A percentile compares a stretch with the other conserved stretches of the same genome.
These are phyloP conservation scores for Metschnikowia cerradonensis DNA, from an alignment of 805 yeast species.

Conservation along the genomic window DNA sequence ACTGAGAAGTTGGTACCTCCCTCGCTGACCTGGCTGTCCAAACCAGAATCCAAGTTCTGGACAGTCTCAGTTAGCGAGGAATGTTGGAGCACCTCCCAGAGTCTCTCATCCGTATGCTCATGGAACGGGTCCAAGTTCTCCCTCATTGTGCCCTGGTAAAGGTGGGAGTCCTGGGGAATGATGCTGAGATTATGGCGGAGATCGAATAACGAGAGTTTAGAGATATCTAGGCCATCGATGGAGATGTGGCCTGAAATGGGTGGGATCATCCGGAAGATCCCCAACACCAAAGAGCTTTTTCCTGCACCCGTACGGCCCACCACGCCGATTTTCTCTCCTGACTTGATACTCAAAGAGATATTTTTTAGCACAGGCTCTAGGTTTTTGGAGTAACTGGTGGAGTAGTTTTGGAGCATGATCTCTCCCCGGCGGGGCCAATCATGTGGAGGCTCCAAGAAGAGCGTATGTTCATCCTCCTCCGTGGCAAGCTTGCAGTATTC, in stretches of 20 bases:
- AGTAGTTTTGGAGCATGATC: constrained; percentile 42
- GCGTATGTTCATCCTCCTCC: constrained; percentile 28
- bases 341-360: constrained; percentile 58
- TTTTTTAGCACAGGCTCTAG: constrained; percentile 74
- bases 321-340: constrained; percentile 86
- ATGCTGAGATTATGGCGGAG: constrained; percentile 23
- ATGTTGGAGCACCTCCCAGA: constrained; percentile 23
- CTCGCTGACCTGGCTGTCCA: constrained; percentile 18
- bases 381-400: constrained; percentile 80
- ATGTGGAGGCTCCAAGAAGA: constrained; percentile 3
- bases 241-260: constrained; percentile 18
- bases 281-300: constrained; percentile 23
- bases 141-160: constrained; percentile 23
- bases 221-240: constrained; percentile 19
- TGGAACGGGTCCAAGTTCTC: constrained; percentile 65
- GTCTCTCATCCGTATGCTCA: constrained; percentile 19
- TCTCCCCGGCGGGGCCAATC: constrained; percentile 15
- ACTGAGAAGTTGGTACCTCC: constrained; percentile 26
- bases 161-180: constrained; percentile 27
- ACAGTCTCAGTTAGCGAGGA: constrained; percentile 20
- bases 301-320: constrained; percentile 83
- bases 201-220: constrained; percentile 17
- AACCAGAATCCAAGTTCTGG: constrained; percentile 15
- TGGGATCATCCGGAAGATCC: constrained; percentile 23
- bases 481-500: constrained; percentile 51